A percentile compares a stretch with the other conserved stretches of the same genome.
Conservation (phyloP, 345 rosid genomes). For the Lepidium aucheri region DNA sequence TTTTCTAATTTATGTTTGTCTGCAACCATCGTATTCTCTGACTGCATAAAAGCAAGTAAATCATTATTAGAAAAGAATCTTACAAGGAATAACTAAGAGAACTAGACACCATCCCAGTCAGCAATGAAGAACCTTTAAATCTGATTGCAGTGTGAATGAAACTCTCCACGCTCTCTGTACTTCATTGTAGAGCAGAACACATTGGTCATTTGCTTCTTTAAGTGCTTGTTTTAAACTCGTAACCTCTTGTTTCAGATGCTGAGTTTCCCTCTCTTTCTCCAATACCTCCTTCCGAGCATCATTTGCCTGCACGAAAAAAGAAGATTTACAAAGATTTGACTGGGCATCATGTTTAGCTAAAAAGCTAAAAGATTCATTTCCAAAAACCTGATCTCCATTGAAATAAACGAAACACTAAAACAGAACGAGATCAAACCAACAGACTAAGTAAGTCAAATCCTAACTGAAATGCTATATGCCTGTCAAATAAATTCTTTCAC, state of each 20-base stretch:
- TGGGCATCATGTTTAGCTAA: neutral
- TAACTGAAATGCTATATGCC: neutral
- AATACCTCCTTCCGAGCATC: slow-evolving; percentile 82
- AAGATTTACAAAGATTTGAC: neutral
- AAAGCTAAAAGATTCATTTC: neutral
- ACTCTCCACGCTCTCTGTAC: slow-evolving; percentile 99
- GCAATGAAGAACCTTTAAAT: slow-evolving; percentile 60
- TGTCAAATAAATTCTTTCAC: neutral
- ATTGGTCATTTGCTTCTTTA: slow-evolving; percentile 89
- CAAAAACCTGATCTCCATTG: neutral
- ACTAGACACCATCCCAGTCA: slow-evolving; percentile 1
- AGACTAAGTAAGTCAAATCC: neutral
- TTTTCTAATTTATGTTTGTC: slow-evolving; percentile 74
- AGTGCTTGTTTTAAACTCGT: slow-evolving; percentile 63
- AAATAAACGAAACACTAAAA: neutral
- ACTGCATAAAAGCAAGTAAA: slow-evolving; percentile 39
- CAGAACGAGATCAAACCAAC: neutral
- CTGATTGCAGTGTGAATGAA: slow-evolving; percentile 85
- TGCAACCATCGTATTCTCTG: slow-evolving; percentile 72
- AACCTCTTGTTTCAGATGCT: slow-evolving; percentile 73
- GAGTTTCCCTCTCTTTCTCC: slow-evolving; percentile 83
- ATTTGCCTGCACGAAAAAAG: slow-evolving; percentile 56
- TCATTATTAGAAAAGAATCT: neutral
- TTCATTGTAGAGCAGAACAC: slow-evolving; percentile 86
- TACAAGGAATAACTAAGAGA: neutral